phyloP scores from a whole-genome alignment of 768 basidiomycete genomes.

The Boletus pseudo-olivaceus region DNA sequence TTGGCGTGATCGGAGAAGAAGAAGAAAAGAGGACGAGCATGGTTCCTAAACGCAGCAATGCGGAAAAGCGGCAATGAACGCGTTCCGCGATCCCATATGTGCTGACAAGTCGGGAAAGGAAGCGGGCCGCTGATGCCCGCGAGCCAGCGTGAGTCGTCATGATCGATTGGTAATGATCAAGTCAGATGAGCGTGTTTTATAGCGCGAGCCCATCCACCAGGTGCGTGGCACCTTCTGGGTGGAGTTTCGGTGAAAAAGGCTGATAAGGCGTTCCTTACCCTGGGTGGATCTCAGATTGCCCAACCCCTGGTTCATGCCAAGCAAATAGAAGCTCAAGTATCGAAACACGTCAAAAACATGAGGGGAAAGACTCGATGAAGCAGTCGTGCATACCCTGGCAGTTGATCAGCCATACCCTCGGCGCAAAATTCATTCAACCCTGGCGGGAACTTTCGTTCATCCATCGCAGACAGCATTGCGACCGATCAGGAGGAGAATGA shows the following conservation, averaged over 20 bases:
- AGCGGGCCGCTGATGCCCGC: conserved; percentile 12
- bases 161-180: conserved; percentile 19
- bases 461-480: conserved; percentile 16
- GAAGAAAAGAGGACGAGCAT: background rate
- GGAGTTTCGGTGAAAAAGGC: conserved; percentile 27
- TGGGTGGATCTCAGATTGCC: conserved; percentile 26
- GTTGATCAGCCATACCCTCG: conserved; percentile 9
- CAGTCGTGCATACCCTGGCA: conserved; percentile 9
- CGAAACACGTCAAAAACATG: conserved; percentile 28
- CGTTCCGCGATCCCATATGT: conserved; percentile 19
- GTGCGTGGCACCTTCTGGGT: conserved; percentile 1
- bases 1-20: conserved; percentile 16
- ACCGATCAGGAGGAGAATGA: conserved; percentile 23
- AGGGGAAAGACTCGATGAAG: conserved; percentile 18
- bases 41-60: conserved; percentile 5
- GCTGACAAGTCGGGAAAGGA: background rate
- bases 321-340: conserved; percentile 15
- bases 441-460: conserved; percentile 11
- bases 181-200: conserved; percentile 22
- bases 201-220: conserved; percentile 3
- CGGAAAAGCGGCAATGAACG: conserved; percentile 25
- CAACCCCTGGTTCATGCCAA: conserved; percentile 18
- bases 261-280: conserved; percentile 25
- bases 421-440: conserved; percentile 1
- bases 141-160: conserved; percentile 8